Evolutionary conservation across 768 basidiomycete species (phyloP), one percentile per base, ranked within the genome.

Genomic region (Agrocybe pediades): DNA sequence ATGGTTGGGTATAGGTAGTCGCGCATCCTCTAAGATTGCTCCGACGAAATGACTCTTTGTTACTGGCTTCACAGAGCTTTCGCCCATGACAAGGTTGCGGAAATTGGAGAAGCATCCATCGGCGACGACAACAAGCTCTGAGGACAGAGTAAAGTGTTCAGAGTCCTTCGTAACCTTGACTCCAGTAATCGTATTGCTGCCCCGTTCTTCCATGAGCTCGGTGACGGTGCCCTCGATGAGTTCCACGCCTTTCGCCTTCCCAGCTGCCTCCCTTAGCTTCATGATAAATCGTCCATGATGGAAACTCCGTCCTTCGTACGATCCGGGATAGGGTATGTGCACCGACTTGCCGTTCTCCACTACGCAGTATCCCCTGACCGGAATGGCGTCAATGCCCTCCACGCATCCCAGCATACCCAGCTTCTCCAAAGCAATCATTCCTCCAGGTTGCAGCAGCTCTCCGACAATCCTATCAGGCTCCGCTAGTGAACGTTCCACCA

Each of bases 391-490:
- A 53, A 98, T 95, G n/a, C 81, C 86, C 21, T 98, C 90, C 41
- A 97, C 70, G 49, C 85, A 86, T 6, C 73, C 73, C 44, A 82
- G 83, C 60, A 99, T 68, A 0, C 93, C 95, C n/a, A 99, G 82
- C 30, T 81, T 71, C 52, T 82, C 72, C 41, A 99, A 73, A 0
- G 93, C 85, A 11, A 76, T 74, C 20, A 94, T 85, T 1, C 97
- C 97, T 1, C 88, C 95, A 1, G 97, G 97, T 65, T 99, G 97
- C 20, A 99, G 75, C 1, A 98, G 84, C 69, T 99, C 97, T 21
- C 97, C 97, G 27, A 98, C 97, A 60, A 99, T 98, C 16, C 97
- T 83, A 77, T 98, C 94, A 0, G 97, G 97, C 67, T 93, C 90
- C 0, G 88, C 80, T 3, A 98, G 80, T 13, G 95, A 96, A 9